Conservation (phyloP, 2,329 filamentous ascomycete genomes). For the Whalleya microplaca region DNA sequence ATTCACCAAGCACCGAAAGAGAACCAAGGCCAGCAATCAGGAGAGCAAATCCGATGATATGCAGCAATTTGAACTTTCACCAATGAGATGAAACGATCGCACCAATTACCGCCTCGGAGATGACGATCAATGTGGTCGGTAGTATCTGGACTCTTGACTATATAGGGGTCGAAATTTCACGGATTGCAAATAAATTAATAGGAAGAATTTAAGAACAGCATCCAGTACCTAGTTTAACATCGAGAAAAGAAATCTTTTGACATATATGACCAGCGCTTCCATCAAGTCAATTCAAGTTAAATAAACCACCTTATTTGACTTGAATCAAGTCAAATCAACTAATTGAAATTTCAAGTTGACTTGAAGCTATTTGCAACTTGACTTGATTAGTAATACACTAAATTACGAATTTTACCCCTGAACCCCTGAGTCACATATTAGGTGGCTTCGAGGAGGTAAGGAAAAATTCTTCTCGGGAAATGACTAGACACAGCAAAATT, state of each 20-base stretch:
- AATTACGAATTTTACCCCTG: too few relatives aligned
- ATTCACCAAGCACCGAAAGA: slow-evolving; percentile 40
- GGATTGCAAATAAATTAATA: slow-evolving; percentile 63
- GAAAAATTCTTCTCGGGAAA: too few relatives aligned
- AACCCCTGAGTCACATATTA: too few relatives aligned
- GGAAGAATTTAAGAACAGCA: slow-evolving; percentile 45
- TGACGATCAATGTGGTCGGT: slow-evolving; percentile 33
- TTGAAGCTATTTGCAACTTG: too few relatives aligned
- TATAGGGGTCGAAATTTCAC: slow-evolving; percentile 62
- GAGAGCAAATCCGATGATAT: slow-evolving; percentile 42
- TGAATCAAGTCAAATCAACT: too few relatives aligned
- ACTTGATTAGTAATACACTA: too few relatives aligned
- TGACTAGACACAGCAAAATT: too few relatives aligned
- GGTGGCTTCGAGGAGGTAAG: too few relatives aligned
- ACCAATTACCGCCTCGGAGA: slow-evolving; percentile 34
- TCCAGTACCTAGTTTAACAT: slow-evolving; percentile 42
- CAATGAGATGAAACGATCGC: slow-evolving; percentile 37
- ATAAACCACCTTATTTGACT: too few relatives aligned
- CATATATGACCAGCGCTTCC: slow-evolving; percentile 34
- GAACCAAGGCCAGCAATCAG: slow-evolving; percentile 47
- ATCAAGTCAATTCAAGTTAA: too few relatives aligned
- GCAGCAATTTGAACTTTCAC: slow-evolving; percentile 41
- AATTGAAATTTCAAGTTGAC: too few relatives aligned
- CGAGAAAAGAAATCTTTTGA: slow-evolving; percentile 42
- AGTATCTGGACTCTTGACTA: slow-evolving; percentile 56